Evolutionary conservation across 2,329 filamentous ascomycete species (phyloP), one percentile per base, ranked within the genome.

Genomic region (Sphaerostilbella broomeana): DNA sequence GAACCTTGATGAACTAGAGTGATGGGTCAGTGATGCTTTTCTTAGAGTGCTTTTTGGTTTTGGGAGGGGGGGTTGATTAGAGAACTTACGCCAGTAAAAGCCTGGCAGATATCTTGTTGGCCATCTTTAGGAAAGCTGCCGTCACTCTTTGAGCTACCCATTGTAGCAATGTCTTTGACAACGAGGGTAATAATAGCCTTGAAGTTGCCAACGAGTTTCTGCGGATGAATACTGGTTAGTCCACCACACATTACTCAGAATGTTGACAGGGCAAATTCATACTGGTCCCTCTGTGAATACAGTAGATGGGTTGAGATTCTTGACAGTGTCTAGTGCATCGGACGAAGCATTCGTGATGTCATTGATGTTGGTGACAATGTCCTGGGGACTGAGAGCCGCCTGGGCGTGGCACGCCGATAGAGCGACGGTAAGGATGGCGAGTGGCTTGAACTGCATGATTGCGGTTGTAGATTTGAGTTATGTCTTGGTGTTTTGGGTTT

Each of bases 391-490:
- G 15, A 32, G 21, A n/a, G 12, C 12, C 8, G 36, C 28, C 12
- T 38, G 36, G 6, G 21, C 36, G 20, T 32, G 36, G 13, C 1
- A 7, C 5, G 28, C n/a, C 1, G 22, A 27, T 3, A 34, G 18
- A 15, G 13, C 31, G 4, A 15, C 4, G 17, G 24, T 7, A 19
- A 39, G 8, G 3, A 39, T 12, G 10, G 13, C 4, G 22, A 39
- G 16, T 5, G 12, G 13, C 17, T 27, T 33, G 17, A 39, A 33
- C n/a, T 39, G 37, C 37, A 39, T 39, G 37, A 33, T 39, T 21
- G 8, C 13, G 4, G 7, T 7, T 16, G 16, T 34, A 6, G 19
- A n/a, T n/a, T n/a, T n/a, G n/a, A n/a, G n/a, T n/a, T n/a, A n/a
- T n/a, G n/a, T n/a, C n/a, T n/a, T n/a, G n/a, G n/a, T n/a, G n/a